These are phyloP conservation scores for Rhizophagus prolifer DNA, from an alignment of 192 early-diverging fungal genomes.

Conservation along the genomic window DNA sequence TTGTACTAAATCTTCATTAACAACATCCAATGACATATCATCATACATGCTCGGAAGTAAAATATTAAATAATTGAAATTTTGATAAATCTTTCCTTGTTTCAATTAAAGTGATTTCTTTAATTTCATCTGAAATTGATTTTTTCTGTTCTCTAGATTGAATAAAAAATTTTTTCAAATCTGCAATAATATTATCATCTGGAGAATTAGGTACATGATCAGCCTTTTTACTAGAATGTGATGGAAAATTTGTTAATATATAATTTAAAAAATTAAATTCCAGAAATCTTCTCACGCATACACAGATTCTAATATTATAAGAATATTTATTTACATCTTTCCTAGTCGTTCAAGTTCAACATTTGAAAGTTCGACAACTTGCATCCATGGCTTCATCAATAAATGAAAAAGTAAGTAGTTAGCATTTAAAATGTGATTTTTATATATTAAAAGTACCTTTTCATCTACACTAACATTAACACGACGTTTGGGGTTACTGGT, in stretches of 20 bases:
- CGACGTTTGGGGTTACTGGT: not conserved
- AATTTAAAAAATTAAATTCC: not conserved
- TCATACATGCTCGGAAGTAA: slow-evolving; percentile 62
- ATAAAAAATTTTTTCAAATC: slow-evolving; percentile 58
- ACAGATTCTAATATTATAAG: not conserved
- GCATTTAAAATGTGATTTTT: not conserved
- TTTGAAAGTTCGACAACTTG: slow-evolving; percentile 64
- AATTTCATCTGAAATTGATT: slow-evolving; percentile 56
- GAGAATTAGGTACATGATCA: not conserved
- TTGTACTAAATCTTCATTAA: slow-evolving; percentile 38
- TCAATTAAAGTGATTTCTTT: slow-evolving; percentile 84
- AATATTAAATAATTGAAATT: slow-evolving; percentile 72
- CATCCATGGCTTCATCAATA: slow-evolving; percentile 58
- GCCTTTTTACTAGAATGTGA: slow-evolving; percentile 23
- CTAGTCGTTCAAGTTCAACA: slow-evolving; percentile 54
- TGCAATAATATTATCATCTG: slow-evolving; percentile 49
- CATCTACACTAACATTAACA: not conserved
- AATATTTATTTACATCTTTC: slow-evolving; percentile 18
- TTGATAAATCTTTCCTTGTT: slow-evolving; percentile 79
- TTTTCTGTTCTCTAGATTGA: slow-evolving; percentile 28
- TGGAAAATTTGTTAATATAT: not conserved
- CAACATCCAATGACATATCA: slow-evolving; percentile 42
- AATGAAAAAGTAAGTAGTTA: not conserved
- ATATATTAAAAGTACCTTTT: not conserved
- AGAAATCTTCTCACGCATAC: too few relatives aligned